Percentiles rank a stretch among this genome's conserved stretches.
Conservation (phyloP, 192 early-diverging fungal species). For the Rhizophagus clarus region DNA sequence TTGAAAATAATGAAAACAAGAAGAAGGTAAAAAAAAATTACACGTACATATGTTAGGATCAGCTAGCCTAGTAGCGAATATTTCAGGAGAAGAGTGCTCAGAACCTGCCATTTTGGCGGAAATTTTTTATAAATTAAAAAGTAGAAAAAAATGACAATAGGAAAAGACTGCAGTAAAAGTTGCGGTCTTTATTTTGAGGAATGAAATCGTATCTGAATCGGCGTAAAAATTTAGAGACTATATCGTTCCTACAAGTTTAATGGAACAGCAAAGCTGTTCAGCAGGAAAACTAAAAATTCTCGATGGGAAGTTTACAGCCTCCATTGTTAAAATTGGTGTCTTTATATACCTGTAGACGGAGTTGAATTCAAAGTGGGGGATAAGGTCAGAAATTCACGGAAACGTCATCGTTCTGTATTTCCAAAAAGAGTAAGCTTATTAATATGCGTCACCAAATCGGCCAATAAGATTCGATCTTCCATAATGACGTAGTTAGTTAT, state of each 20-base stretch:
- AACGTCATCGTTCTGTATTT: neutral
- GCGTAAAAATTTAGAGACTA: neutral
- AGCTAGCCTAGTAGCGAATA: neutral
- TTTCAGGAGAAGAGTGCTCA: neutral
- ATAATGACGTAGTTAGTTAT: no score
- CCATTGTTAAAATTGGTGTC: neutral
- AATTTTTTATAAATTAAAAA: neutral
- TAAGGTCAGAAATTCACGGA: slow-evolving; percentile 5
- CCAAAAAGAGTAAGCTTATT: neutral
- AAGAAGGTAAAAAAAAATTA: neutral
- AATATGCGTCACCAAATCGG: neutral
- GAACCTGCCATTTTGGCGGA: neutral
- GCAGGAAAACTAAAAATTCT: neutral
- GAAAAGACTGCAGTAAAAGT: neutral
- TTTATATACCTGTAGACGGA: neutral
- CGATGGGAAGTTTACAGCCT: neutral
- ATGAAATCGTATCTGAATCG: neutral
- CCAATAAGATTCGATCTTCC: neutral
- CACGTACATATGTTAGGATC: neutral
- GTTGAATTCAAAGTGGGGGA: neutral
- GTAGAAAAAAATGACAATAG: neutral
- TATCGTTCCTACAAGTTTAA: neutral
- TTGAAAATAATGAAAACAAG: neutral
- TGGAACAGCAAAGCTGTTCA: neutral
- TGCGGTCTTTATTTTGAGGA: neutral